phyloP scores from a whole-genome alignment of 257 asterid genomes.

The Lycium ferocissimum region DNA sequence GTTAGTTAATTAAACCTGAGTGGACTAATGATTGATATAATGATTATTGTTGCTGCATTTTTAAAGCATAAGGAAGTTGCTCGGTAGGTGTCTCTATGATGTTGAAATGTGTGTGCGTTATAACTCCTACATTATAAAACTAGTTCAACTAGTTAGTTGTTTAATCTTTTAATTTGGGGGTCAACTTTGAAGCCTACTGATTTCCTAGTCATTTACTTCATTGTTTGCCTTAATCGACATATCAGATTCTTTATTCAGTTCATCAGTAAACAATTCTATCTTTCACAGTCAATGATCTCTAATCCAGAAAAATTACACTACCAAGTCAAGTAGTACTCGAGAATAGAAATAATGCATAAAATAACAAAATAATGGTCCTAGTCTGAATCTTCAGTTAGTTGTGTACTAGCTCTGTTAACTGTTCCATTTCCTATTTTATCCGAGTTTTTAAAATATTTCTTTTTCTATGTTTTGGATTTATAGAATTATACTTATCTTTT shows the following conservation, averaged over 20 bases:
- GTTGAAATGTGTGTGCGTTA: neutral
- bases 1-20: neutral
- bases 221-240: neutral
- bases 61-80: neutral
- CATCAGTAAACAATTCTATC: neutral
- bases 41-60: neutral
- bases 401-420: neutral
- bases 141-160: neutral
- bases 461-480: neutral
- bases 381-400: conserved; percentile 14
- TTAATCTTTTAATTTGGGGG: neutral
- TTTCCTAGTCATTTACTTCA: conserved; percentile 18
- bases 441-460: neutral
- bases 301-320: neutral
- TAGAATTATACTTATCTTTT: neutral
- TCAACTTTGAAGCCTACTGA: neutral
- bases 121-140: neutral
- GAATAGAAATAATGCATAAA: neutral
- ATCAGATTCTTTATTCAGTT: neutral
- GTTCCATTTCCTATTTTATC: neutral
- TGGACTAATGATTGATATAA: neutral
- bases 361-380: neutral
- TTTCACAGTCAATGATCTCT: neutral
- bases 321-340: neutral
- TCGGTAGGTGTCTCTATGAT: neutral